Base-by-base conservation (phyloP, 192 early-diverging fungal genomes). In the Coemansia sp. region DNA sequence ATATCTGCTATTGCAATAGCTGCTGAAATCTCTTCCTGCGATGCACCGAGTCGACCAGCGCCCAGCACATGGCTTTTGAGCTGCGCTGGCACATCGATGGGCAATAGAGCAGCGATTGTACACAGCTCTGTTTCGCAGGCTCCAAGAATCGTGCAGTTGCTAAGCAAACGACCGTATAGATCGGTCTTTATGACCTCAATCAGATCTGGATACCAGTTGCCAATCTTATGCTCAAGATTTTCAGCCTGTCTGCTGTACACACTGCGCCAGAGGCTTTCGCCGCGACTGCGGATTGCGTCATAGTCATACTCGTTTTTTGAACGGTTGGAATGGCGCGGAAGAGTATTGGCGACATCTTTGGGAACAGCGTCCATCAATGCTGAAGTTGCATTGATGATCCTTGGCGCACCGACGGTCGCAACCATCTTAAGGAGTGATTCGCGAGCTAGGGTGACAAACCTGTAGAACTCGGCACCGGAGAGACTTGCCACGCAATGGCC, bases 131-230 rank as follows among this genome's bases (percentile, higher is more conserved):
- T 73, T 2, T 59, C 49, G 15, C 55, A 60, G 18, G 60, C 61
- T 38, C 59, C 64, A 4, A 73, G 53, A 0, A 73, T 39, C 1
- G 55, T 55, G 27, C 54, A 58, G 42, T 73, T 59, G 57, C 64
- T 67, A 15, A 73, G 57, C 25, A 73, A 38, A 4, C 71, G 71
- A 34, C 71, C 71, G 18, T 73, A 73, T 0, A 73, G 57, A 46
- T 73, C 71, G 0, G 59, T 65, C 61, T 73, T 64, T n/a, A 73
- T 73, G 38, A 73, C 60, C 51, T 73, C 71, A 15, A 67, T 59
- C 15, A 73, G 64, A 14, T 73, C 71, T 0, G 71, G 71, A 23
- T 63, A 60, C 71, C 64, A 67, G 39, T n/a, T 42, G 1, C 53
- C 46, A 24, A 73, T 57, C 33, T 73, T 67, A 1, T 30, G 25